phyloP scores from a whole-genome alignment of 116 monocot genomes.

The Papilionanthe hybrid region DNA sequence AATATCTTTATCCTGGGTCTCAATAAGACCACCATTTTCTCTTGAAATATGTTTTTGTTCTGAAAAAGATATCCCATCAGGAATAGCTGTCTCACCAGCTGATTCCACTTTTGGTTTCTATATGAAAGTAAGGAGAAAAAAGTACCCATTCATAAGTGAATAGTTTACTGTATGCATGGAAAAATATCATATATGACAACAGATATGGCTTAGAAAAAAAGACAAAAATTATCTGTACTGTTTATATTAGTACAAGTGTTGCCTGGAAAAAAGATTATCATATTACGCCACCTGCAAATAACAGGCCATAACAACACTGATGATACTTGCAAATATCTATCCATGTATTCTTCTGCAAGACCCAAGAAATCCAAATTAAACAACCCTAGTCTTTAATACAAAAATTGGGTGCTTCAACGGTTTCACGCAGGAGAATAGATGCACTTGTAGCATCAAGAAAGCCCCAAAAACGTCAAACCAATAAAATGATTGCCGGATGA shows the following conservation, averaged over 20 bases:
- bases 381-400: not conserved
- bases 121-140: slow-evolving; percentile 1
- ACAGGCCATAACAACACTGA: not conserved
- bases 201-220: not conserved
- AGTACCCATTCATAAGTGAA: not conserved
- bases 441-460: not conserved
- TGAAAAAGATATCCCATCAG: slow-evolving; percentile 30
- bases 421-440: not conserved
- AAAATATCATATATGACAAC: not conserved
- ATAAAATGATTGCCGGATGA: not conserved
- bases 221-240: not conserved
- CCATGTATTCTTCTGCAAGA: not conserved
- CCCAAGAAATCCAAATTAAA: not conserved
- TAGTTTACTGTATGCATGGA: not conserved
- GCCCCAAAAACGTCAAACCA: not conserved
- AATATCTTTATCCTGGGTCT: slow-evolving; percentile 82
- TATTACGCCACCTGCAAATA: not conserved
- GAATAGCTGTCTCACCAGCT: slow-evolving; percentile 13
- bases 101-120: slow-evolving; percentile 48
- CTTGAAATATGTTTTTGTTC: slow-evolving; percentile 63
- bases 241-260: not conserved
- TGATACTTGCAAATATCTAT: not conserved
- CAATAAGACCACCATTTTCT: slow-evolving; percentile 60
- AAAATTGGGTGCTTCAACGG: not conserved
- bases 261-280: not conserved